Evolutionary conservation across 306 rosid species (phyloP).

Genomic region (Chamaecrista fasciculata): DNA sequence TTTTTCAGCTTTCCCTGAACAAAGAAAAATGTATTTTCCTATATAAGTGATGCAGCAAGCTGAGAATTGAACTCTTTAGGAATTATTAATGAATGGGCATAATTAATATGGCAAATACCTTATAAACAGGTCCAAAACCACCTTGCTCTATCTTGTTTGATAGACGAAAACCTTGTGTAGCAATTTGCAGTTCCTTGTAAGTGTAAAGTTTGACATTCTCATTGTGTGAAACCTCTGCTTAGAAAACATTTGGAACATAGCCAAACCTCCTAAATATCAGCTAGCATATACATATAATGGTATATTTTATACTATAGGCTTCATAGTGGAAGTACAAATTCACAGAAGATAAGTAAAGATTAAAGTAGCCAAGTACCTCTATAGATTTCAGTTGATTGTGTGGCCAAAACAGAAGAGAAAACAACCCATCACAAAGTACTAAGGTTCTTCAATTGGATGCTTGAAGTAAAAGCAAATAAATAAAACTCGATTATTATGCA

Average conservation of each 20-base stretch:
- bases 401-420: constrained; percentile 37
- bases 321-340: not conserved
- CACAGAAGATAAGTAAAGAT: constrained; percentile 28
- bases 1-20: constrained; percentile 59
- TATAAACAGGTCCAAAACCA: too few relatives aligned
- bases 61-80: not conserved
- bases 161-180: constrained; percentile 52
- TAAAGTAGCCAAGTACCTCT: too few relatives aligned
- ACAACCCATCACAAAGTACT: constrained; percentile 57
- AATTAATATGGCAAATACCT: too few relatives aligned
- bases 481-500: too few relatives aligned
- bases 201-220: constrained; percentile 53
- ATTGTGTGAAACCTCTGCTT: constrained; percentile 53
- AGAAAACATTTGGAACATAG: constrained; percentile 14
- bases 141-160: constrained; percentile 75
- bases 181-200: too few relatives aligned
- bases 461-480: too few relatives aligned
- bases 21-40: not conserved
- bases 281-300: not conserved
- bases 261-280: not conserved
- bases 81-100: not conserved
- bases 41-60: not conserved
- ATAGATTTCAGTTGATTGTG: constrained; percentile 32
- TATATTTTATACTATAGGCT: too few relatives aligned
- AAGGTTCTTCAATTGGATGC: constrained; percentile 29